Conservation (phyloP, 257 asterid genomes). For the Solanum paucissectum region DNA sequence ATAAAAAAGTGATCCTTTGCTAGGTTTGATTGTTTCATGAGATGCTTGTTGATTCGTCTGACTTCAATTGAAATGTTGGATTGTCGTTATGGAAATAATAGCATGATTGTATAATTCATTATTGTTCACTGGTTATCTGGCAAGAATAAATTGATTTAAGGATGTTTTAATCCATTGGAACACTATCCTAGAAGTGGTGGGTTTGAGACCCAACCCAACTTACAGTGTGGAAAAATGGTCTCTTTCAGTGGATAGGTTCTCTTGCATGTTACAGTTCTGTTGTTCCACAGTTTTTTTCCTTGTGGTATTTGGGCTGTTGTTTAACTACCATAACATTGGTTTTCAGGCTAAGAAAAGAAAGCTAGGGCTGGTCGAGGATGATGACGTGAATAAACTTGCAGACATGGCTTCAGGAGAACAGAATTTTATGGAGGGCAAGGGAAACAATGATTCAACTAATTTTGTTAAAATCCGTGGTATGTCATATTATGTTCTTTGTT, state of each 20-base stretch:
- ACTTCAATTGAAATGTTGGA: neutral
- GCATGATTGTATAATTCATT: neutral
- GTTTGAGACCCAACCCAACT: neutral
- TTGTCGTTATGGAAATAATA: neutral
- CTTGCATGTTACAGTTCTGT: neutral
- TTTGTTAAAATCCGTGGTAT: slow-evolving; percentile 41
- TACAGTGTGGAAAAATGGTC: neutral
- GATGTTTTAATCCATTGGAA: neutral
- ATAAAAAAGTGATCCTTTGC: neutral
- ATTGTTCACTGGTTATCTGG: neutral
- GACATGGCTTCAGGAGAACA: slow-evolving; percentile 22
- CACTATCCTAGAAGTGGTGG: neutral
- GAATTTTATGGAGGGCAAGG: slow-evolving; percentile 18
- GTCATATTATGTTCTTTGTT: neutral
- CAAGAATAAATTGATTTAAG: neutral
- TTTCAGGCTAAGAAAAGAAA: slow-evolving; percentile 66
- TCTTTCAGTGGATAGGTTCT: neutral
- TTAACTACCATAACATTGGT: neutral
- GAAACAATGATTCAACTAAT: slow-evolving; percentile 14
- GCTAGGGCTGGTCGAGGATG: slow-evolving; percentile 66
- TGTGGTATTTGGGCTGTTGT: neutral
- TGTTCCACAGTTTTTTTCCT: neutral
- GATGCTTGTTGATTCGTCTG: neutral
- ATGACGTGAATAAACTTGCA: slow-evolving; percentile 15
- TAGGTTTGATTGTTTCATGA: neutral